Conservation (phyloP, 2,329 filamentous ascomycete genomes). For the Ophiostoma tasmaniense region DNA sequence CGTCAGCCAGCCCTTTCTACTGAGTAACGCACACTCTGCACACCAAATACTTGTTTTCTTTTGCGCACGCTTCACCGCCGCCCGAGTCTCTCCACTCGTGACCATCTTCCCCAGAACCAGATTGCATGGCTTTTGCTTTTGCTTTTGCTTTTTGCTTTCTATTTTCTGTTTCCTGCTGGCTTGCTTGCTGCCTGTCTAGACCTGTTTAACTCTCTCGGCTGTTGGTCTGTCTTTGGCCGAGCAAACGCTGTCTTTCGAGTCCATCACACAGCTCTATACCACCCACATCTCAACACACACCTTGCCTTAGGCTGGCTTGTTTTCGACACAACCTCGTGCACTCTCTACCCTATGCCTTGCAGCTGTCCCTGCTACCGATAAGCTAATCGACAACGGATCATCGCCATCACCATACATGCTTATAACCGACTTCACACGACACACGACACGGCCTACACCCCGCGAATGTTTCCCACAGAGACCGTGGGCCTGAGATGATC, state of each 20-base stretch:
- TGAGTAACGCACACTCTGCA: not conserved
- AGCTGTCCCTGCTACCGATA: not conserved
- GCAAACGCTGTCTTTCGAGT: not conserved
- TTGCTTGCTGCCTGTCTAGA: no score
- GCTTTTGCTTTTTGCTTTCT: not conserved
- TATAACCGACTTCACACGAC: no score
- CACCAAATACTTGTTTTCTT: constrained; percentile 5
- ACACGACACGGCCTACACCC: not conserved
- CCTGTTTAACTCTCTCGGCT: not conserved
- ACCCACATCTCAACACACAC: not conserved
- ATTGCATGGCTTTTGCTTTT: not conserved
- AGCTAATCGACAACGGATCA: not conserved
- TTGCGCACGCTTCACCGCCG: not conserved
- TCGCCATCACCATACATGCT: not conserved
- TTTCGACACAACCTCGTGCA: not conserved
- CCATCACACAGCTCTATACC: not conserved
- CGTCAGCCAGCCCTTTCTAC: not conserved
- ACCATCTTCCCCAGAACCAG: not conserved
- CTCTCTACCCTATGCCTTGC: not conserved
- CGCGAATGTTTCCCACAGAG: constrained; percentile 9
- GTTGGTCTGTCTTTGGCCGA: not conserved
- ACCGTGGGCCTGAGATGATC: constrained; percentile 18
- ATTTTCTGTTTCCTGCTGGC: no score
- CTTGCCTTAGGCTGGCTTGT: not conserved
- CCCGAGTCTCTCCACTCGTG: not conserved